phyloP scores from a whole-genome alignment of 345 rosid genomes.

The Psidium guajava region DNA sequence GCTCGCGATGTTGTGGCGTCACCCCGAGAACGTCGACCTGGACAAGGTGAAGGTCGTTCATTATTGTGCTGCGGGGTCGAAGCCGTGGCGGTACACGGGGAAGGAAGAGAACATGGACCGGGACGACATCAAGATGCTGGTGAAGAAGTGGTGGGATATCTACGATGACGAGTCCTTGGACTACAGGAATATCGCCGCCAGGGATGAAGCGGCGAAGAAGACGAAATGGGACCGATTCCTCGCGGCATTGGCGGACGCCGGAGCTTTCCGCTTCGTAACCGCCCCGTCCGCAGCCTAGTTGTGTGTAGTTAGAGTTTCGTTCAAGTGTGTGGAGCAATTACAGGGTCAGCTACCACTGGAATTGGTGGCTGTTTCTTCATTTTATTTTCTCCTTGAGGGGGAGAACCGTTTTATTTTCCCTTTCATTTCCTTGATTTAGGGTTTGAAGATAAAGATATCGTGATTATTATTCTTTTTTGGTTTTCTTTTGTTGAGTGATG shows the following conservation, averaged over 20 bases:
- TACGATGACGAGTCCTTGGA: constrained; percentile 30
- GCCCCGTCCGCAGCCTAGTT: constrained; percentile 38
- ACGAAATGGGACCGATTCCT: constrained; percentile 4
- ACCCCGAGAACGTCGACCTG: constrained; percentile 26
- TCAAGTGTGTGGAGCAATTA: too few relatives aligned
- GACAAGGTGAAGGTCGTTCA: constrained; percentile 28
- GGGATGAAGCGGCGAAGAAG: background rate
- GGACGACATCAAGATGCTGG: constrained; percentile 27
- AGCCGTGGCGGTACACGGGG: constrained; percentile 49
- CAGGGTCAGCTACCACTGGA: too few relatives aligned
- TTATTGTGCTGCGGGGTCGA: constrained; percentile 34
- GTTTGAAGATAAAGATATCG: background rate
- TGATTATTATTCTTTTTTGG: too few relatives aligned
- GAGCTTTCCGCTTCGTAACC: constrained; percentile 3
- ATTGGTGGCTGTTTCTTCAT: too few relatives aligned
- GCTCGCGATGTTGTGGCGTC: constrained; percentile 47
- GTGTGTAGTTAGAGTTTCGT: too few relatives aligned
- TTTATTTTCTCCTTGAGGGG: too few relatives aligned
- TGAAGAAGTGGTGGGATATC: constrained; percentile 35
- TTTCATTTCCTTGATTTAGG: background rate
- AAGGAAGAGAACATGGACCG: constrained; percentile 33
- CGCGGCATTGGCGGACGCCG: constrained; percentile 24
- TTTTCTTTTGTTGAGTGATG: too few relatives aligned
- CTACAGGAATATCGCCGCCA: constrained; percentile 1
- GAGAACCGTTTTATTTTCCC: background rate